Percentiles rank a stretch among this genome's conserved stretches.
phyloP scores from a whole-genome alignment of 441 rosid species.

The Erysimum pusillum region DNA sequence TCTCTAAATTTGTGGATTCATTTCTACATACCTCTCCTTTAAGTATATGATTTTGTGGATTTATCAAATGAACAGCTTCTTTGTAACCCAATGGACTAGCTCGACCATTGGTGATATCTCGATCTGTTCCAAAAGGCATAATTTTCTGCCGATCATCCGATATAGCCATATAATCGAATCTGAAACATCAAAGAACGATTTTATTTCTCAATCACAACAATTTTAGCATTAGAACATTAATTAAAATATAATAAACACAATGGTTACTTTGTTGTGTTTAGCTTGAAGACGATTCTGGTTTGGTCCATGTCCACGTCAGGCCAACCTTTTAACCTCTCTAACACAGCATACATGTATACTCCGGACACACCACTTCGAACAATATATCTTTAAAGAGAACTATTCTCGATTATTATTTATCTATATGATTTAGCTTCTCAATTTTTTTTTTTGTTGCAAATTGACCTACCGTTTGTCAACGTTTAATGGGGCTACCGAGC shows the following conservation, averaged over 20 bases:
- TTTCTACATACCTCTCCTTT: conserved; percentile 52
- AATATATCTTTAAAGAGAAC: conserved; percentile 58
- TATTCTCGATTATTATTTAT: background rate
- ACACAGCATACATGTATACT: conserved; percentile 64
- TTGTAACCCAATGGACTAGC: conserved; percentile 47
- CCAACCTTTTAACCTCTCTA: conserved; percentile 73
- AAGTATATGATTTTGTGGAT: conserved; percentile 60
- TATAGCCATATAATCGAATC: conserved; percentile 55
- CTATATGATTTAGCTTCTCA: background rate
- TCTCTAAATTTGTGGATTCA: background rate
- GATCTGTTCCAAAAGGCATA: conserved; percentile 48
- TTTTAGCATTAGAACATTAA: background rate
- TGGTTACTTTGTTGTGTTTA: conserved; percentile 52
- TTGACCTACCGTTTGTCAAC: conserved; percentile 71
- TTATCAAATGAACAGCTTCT: conserved; percentile 79
- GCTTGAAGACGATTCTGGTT: conserved; percentile 82
- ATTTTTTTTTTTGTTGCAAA: too few relatives aligned
- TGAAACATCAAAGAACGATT: background rate
- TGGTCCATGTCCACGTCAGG: conserved; percentile 87
- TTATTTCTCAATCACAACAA: background rate
- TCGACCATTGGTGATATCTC: conserved; percentile 31
- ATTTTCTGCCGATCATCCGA: conserved; percentile 51
- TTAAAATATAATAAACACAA: background rate
- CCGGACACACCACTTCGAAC: conserved; percentile 69
- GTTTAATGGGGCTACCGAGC: conserved; percentile 57